Conservation (phyloP, 345 rosid species). For the Rhizophora mangle region DNA sequence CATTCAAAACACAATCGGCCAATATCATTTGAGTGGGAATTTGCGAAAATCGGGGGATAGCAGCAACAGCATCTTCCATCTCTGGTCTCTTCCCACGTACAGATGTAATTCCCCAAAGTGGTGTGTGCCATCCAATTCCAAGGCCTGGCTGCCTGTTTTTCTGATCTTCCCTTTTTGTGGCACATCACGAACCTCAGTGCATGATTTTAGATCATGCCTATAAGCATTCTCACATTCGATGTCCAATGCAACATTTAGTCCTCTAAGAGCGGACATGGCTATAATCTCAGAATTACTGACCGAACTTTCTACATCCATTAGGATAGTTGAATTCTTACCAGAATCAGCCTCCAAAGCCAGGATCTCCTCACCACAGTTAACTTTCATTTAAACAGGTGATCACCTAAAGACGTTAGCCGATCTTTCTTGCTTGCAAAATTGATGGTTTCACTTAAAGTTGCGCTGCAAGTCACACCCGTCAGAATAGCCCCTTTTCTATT, state of each 20-base stretch:
- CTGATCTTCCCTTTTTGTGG: slow-evolving; percentile 31
- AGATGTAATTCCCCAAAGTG: slow-evolving; percentile 62
- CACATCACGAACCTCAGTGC: slow-evolving; percentile 15
- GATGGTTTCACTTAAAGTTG: slow-evolving; percentile 9
- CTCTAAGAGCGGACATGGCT: slow-evolving; percentile 4
- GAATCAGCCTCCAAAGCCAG: slow-evolving; percentile 22
- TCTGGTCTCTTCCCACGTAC: slow-evolving; percentile 65
- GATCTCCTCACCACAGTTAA: slow-evolving; percentile 15
- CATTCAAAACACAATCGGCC: slow-evolving; percentile 20
- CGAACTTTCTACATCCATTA: slow-evolving; percentile 6
- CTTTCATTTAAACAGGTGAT: slow-evolving; percentile 13
- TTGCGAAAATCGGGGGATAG: slow-evolving; percentile 47
- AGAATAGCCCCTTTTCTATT: background rate
- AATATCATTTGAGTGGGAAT: slow-evolving; percentile 33
- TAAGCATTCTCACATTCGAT: slow-evolving; percentile 18
- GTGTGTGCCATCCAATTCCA: slow-evolving; percentile 28
- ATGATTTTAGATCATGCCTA: slow-evolving; percentile 22
- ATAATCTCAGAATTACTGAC: slow-evolving; percentile 15
- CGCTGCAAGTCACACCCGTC: slow-evolving; percentile 2
- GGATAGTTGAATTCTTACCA: slow-evolving; percentile 15
- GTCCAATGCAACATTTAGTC: slow-evolving; percentile 6
- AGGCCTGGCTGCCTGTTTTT: slow-evolving; percentile 33
- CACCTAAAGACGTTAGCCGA: slow-evolving; percentile 10
- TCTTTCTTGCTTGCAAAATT: slow-evolving; percentile 14
- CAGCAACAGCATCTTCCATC: slow-evolving; percentile 76